These are phyloP conservation scores for Malassezia cuniculi DNA, from an alignment of 1,284 basidiomycete species.

Conservation along the genomic window DNA sequence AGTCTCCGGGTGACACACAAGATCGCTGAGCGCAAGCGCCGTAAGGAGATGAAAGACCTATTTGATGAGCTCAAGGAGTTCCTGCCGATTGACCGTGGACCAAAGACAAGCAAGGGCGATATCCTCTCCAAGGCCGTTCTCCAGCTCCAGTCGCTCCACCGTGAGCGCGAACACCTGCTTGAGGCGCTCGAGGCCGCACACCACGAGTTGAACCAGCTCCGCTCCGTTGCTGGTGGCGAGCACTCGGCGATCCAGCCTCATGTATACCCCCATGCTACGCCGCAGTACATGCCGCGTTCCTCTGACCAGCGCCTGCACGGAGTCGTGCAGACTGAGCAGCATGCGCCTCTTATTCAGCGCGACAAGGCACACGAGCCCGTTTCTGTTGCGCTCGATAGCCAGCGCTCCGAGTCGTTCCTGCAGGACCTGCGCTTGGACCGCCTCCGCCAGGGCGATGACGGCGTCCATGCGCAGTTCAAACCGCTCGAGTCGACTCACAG, in stretches of 20 bases:
- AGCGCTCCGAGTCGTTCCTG: conserved; percentile 9
- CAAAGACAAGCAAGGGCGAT: conserved; percentile 43
- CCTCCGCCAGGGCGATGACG: conserved; percentile 12
- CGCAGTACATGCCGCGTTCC: conserved; percentile 6
- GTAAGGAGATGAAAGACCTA: conserved; percentile 44
- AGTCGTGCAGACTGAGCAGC: conserved; percentile 3
- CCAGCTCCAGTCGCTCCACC: conserved; percentile 16
- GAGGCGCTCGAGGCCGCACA: conserved; percentile 15
- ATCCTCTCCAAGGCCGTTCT: conserved; percentile 29
- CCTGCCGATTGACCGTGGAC: conserved; percentile 36
- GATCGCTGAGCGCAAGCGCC: conserved; percentile 39
- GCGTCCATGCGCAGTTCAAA: conserved; percentile 12
- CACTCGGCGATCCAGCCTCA: conserved; percentile 4
- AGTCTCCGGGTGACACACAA: conserved; percentile 42
- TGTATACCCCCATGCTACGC: conserved; percentile 9
- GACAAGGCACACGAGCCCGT: conserved; percentile 3
- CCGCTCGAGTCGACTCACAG: conserved; percentile 8
- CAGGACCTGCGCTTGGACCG: conserved; percentile 13
- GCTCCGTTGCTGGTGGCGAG: conserved; percentile 2
- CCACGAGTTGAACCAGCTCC: conserved; percentile 15
- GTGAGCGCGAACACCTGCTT: conserved; percentile 15
- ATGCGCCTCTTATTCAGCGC: not conserved
- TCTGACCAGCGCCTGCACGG: conserved; percentile 7
- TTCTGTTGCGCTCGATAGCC: not conserved
- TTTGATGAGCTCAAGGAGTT: conserved; percentile 41